Conservation (phyloP, 2,329 filamentous ascomycete genomes). For the Scytalidium sp. region DNA sequence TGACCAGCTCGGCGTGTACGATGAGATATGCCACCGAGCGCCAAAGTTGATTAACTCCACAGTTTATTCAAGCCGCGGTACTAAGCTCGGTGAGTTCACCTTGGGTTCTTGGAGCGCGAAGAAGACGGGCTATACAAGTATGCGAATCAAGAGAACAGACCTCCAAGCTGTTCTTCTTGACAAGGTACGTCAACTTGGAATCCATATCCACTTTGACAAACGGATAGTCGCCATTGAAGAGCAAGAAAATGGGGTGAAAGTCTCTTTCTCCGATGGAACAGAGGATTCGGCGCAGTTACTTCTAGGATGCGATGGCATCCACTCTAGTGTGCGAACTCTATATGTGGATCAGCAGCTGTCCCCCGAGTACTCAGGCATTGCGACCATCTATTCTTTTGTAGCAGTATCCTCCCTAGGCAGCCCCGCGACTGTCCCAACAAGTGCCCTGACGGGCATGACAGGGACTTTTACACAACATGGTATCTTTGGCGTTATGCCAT, state of each 20-base stretch:
- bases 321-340: conserved; percentile 30
- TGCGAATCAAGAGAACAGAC: conserved; percentile 27
- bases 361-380: conserved; percentile 31
- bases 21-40: conserved; percentile 14
- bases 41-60: conserved; percentile 17
- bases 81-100: no score
- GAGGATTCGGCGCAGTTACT: conserved; percentile 26
- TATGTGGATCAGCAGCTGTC: conserved; percentile 25
- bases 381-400: conserved; percentile 18
- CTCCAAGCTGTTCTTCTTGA: conserved; percentile 26
- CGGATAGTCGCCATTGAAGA: conserved; percentile 21
- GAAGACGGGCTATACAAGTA: conserved; percentile 28
- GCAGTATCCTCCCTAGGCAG: conserved; percentile 3
- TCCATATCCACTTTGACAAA: conserved; percentile 24
- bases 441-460: conserved; percentile 20
- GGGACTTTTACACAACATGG: conserved; percentile 28
- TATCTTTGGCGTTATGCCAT: conserved; percentile 23
- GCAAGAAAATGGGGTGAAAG: conserved; percentile 14
- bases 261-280: conserved; percentile 26
- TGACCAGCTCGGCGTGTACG: conserved; percentile 22
- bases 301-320: conserved; percentile 38
- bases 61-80: conserved; percentile 18
- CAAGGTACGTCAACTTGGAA: conserved; percentile 16
- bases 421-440: background rate
- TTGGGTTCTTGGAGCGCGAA: no score